Percentiles rank a stretch among this genome's conserved stretches.
Conservation (phyloP, 345 rosid genomes). For the Erodium maritimum region DNA sequence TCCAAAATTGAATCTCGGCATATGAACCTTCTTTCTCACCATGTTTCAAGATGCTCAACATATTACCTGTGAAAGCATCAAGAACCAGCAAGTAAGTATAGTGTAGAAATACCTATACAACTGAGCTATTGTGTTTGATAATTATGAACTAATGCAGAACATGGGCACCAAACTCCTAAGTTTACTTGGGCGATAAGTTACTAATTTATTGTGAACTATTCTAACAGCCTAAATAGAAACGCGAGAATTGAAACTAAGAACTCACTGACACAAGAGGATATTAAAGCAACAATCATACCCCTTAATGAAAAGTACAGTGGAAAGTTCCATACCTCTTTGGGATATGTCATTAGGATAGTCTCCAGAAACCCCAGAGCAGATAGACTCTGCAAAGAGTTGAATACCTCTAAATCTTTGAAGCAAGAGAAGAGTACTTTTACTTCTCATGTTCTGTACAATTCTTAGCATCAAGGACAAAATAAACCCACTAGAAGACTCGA, state of each 20-base stretch:
- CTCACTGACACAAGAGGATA: too few species aligned
- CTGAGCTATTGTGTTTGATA: neutral
- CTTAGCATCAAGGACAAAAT: conserved; percentile 57
- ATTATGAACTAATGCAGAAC: too few species aligned
- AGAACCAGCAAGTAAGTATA: conserved; percentile 3
- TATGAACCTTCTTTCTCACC: conserved; percentile 27
- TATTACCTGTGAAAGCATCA: conserved; percentile 32
- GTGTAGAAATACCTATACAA: neutral
- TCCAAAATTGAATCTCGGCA: conserved; percentile 56
- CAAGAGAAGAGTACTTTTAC: conserved; percentile 43
- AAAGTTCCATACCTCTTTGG: conserved; percentile 27
- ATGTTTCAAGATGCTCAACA: conserved; percentile 30
- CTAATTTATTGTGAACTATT: too few species aligned
- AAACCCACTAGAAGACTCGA: conserved; percentile 59
- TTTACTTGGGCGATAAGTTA: too few species aligned
- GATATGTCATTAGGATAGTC: conserved; percentile 22
- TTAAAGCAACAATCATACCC: too few species aligned
- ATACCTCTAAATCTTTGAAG: conserved; percentile 78
- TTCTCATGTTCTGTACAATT: conserved; percentile 44
- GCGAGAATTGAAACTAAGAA: too few species aligned
- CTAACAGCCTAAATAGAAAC: too few species aligned
- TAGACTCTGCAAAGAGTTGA: conserved; percentile 68
- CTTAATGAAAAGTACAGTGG: neutral
- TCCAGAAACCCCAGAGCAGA: conserved; percentile 46
- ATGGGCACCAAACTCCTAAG: too few species aligned